Evolutionary conservation across 345 rosid genomes (phyloP).

Genomic region (Syzygium aqueum): DNA sequence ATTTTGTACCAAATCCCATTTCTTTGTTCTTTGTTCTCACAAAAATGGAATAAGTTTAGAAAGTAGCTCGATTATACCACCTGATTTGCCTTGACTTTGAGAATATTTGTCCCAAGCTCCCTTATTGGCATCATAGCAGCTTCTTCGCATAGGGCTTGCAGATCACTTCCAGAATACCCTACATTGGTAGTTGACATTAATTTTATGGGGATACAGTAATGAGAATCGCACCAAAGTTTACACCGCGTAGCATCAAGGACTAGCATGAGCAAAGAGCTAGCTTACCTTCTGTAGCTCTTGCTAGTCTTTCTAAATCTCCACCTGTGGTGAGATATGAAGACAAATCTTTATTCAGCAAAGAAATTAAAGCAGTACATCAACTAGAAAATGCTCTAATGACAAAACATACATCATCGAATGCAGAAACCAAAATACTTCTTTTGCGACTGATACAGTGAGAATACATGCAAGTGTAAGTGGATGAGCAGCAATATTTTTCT

Average conservation of each 20-base stretch:
- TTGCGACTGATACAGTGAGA: background rate
- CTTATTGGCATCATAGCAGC: constrained; percentile 99
- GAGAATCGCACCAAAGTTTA: background rate
- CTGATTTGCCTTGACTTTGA: constrained; percentile 77
- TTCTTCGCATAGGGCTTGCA: constrained; percentile 98
- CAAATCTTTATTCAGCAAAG: background rate
- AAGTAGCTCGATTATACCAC: constrained; percentile 17
- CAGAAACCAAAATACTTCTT: background rate
- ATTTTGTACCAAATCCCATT: background rate
- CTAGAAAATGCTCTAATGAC: background rate
- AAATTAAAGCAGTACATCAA: background rate
- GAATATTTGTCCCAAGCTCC: constrained; percentile 87
- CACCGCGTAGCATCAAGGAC: background rate
- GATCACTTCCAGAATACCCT: constrained; percentile 98
- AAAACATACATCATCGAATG: background rate
- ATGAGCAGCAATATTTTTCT: background rate
- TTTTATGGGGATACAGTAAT: background rate
- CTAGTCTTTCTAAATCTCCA: constrained; percentile 69
- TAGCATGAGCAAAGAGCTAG: background rate
- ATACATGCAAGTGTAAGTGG: background rate
- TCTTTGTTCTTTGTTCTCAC: background rate
- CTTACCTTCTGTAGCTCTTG: constrained; percentile 79
- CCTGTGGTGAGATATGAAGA: constrained; percentile 24
- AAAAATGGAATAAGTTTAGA: background rate
- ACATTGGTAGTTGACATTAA: background rate